A percentile compares a stretch with the other conserved stretches of the same genome.
These are phyloP conservation scores for Pluteus cervinus DNA, from an alignment of 768 basidiomycete species.

Conservation along the genomic window DNA sequence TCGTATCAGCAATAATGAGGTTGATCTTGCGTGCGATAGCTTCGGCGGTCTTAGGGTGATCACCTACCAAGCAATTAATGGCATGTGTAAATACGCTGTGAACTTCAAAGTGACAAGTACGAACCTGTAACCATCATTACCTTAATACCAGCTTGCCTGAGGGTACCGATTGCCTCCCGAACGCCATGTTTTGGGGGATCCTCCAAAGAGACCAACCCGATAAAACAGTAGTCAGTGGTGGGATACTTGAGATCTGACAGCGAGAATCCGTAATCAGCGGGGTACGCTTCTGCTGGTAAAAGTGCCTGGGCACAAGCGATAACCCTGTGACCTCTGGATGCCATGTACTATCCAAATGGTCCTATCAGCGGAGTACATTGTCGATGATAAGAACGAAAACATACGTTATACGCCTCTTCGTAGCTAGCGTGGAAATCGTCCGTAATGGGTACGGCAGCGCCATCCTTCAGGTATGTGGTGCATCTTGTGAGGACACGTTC, in stretches of 20 bases:
- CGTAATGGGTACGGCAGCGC: slow-evolving; percentile 38
- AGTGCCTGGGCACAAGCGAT: slow-evolving; percentile 65
- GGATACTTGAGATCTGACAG: slow-evolving; percentile 52
- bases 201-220: slow-evolving; percentile 60
- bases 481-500: slow-evolving; percentile 65
- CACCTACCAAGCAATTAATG: slow-evolving; percentile 32
- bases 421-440: slow-evolving; percentile 49
- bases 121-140: slow-evolving; percentile 73
- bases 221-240: slow-evolving; percentile 51
- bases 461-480: slow-evolving; percentile 51
- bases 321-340: slow-evolving; percentile 68
- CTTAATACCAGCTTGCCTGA: slow-evolving; percentile 66
- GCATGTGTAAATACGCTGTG: neutral
- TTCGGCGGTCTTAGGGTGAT: slow-evolving; percentile 71
- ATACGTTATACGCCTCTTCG: slow-evolving; percentile 57
- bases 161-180: slow-evolving; percentile 64
- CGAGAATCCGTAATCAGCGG: slow-evolving; percentile 42
- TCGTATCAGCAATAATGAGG: slow-evolving; percentile 60
- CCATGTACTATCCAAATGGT: slow-evolving; percentile 51
- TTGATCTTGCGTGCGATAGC: slow-evolving; percentile 72
- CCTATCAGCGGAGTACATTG: slow-evolving; percentile 1
- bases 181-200: slow-evolving; percentile 71
- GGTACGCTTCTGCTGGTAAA: slow-evolving; percentile 43
- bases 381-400: slow-evolving; percentile 9
- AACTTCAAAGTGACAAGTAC: slow-evolving; percentile 7